Evolutionary conservation across 768 basidiomycete species (phyloP).

Genomic region (Boletellus sp.): DNA sequence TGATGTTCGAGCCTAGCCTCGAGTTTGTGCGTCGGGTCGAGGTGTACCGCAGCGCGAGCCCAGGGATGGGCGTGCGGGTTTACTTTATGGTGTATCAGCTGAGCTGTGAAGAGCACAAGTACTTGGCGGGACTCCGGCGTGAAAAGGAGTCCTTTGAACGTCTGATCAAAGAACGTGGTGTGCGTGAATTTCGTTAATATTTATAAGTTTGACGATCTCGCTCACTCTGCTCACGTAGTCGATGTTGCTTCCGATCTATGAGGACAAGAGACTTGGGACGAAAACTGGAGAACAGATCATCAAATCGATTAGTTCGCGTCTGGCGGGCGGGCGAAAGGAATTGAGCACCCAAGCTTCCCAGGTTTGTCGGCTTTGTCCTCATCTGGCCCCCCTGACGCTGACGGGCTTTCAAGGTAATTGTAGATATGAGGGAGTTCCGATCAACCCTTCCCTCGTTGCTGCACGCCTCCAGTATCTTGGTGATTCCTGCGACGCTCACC

Average conservation of each 20-base stretch:
- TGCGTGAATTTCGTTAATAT: constrained; percentile 38
- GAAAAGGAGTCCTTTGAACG: constrained; percentile 95
- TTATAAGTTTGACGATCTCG: neutral
- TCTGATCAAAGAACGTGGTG: constrained; percentile 88
- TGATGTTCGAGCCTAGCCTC: constrained; percentile 94
- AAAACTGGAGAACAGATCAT: constrained; percentile 55
- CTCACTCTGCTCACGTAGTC: constrained; percentile 43
- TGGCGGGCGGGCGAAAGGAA: constrained; percentile 81
- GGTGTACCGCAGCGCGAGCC: constrained; percentile 83
- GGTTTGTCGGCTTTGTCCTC: constrained; percentile 32
- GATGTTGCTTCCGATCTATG: constrained; percentile 84
- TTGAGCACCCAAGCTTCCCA: constrained; percentile 61
- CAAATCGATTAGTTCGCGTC: constrained; percentile 77
- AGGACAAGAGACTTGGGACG: constrained; percentile 46
- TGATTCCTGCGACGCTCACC: constrained; percentile 89
- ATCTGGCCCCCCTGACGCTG: neutral
- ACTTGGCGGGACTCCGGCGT: constrained; percentile 79
- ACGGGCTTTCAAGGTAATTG: constrained; percentile 65
- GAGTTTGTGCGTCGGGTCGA: constrained; percentile 92
- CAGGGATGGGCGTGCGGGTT: constrained; percentile 78
- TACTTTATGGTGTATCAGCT: constrained; percentile 96
- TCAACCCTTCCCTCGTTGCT: constrained; percentile 88
- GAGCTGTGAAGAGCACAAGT: constrained; percentile 94
- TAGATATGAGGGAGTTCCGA: constrained; percentile 95
- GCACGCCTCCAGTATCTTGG: constrained; percentile 73